These are phyloP conservation scores for Madurella mycetomatis DNA, from an alignment of 2,329 filamentous ascomycete species.

Conservation along the genomic window DNA sequence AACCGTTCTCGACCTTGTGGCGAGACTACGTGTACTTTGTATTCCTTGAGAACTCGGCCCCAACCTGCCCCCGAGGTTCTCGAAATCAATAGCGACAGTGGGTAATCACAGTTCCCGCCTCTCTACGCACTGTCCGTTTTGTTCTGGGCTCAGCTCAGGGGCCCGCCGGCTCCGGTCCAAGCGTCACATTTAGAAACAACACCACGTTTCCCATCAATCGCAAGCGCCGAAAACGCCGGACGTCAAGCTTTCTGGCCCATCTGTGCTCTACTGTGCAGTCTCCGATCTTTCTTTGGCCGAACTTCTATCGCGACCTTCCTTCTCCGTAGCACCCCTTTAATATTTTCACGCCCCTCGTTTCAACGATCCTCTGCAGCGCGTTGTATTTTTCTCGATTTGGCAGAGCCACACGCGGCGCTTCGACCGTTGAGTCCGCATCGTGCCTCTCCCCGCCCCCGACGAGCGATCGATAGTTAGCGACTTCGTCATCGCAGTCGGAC, in stretches of 20 bases:
- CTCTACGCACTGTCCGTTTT: background rate
- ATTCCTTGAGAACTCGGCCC: too few relatives aligned
- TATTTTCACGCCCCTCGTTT: background rate
- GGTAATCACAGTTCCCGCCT: conserved; percentile 9
- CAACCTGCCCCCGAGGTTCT: too few relatives aligned
- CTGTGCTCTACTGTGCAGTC: background rate
- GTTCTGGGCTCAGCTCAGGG: too few relatives aligned
- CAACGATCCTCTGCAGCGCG: background rate
- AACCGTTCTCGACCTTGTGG: too few relatives aligned
- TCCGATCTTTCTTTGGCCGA: background rate
- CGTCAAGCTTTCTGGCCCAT: conserved; percentile 8
- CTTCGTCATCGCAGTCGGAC: background rate
- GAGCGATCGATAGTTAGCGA: too few relatives aligned
- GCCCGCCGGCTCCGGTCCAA: background rate
- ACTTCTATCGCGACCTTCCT: background rate
- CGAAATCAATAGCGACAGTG: background rate
- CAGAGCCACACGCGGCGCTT: background rate
- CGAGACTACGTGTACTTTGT: too few relatives aligned
- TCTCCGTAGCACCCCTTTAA: background rate
- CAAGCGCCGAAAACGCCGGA: conserved; percentile 4
- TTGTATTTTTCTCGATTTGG: background rate
- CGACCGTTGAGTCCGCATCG: background rate
- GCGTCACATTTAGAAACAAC: conserved; percentile 18
- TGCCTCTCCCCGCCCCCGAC: background rate
- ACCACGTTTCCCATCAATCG: conserved; percentile 24